Evolutionary conservation across 1,284 basidiomycete genomes (phyloP), one percentile per base, ranked within the genome.

Genomic region (Ceratobasidium sp.): DNA sequence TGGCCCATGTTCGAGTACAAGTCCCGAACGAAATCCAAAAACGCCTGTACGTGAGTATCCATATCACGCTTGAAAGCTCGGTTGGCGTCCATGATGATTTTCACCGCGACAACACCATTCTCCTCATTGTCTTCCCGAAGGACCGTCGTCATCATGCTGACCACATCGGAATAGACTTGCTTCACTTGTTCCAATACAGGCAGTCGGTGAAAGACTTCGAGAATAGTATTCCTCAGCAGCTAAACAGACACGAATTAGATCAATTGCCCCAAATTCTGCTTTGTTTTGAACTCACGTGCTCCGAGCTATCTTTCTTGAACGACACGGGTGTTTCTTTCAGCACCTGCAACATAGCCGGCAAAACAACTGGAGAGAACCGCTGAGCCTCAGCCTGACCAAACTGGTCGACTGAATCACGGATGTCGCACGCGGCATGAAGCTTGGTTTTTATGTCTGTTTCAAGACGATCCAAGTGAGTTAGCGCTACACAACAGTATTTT

Each of bases 51-150:
- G 77, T 92, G 89, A 6, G 94, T 91, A 81, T 96, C 96, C 12
- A 92, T 90, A 76, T 94, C 87, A n/a, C 89, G 86, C 83, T 93
- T 88, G 82, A 91, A 92, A 30, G 88, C 88, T 60, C 94, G 91
- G 79, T 91, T 87, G 41, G 93, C 85, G 85, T 99, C 98, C 79
- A 96, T 93, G 82, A 98, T 90, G 78, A 93, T 94, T 86, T 99
- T 99, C 89, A 97, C 95, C 76, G 93, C 95, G 2, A 93, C 89
- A 44, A 94, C 90, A 1, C 94, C 98, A 82, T 97, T 98, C 83
- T 99, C 98, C 86, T 99, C 98, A 83, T 98, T 99, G 87, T 99
- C 98, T 80, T 91, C 88, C 66, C 94, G 93, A 57, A 99, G 88
- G 57, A 97, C 87, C 80, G 94, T 88, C 73, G 99, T 89, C 89